Base-by-base conservation (phyloP, 495 filamentous ascomycete genomes). In the Coniosporium apollinis region DNA sequence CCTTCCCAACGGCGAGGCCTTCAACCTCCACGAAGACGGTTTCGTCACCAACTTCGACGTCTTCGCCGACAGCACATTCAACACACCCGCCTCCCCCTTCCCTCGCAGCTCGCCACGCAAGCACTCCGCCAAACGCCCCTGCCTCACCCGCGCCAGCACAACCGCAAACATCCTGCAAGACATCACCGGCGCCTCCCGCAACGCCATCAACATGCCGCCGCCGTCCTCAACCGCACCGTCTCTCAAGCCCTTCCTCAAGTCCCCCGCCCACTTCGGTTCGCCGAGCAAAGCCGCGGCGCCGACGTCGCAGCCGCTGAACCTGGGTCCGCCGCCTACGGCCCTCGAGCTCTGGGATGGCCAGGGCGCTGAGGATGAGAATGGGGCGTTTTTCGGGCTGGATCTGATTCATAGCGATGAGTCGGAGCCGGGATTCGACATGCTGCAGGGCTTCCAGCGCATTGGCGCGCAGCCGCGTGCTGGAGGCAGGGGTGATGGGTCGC, bases 381-480 rank as follows among this genome's bases (percentile, higher is more conserved):
- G 74, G 33, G 71, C 75, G 37, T 54, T 81, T 30, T 82, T 81
- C 46, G 62, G 61, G 29, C 60, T 74, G 39, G 64, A 78, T 19
- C 10, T 71, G 43, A 53, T 46, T 50, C n/a, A n/a, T n/a, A 51
- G 57, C 16, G 70, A 75, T 19, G 70, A 66, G 20, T 64, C 68
- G 29, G 70, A 65, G 44, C 56, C 60, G 5, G 71, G 76, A 1
- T 65, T 91, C 30, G 85, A 94, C 55, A 75, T 96, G 37, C 65
- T 86, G 34, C 79, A 84, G 51, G 84, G 83, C 5, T 93, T 94
- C 47, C 76, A 83, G 53, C 84, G 82, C 55, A 94, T 93, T 55
- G 83, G 83, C 37, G 72, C 50, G 11, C 33, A 38, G 19, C 13
- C 26, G 14, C 24, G 25, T 13, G 34, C 25, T 0, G 19, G 18